A percentile compares a stretch with the other conserved stretches of the same genome.
These are phyloP conservation scores for Prillingera fragicola DNA, from an alignment of 1,284 basidiomycete genomes.

Conservation along the genomic window DNA sequence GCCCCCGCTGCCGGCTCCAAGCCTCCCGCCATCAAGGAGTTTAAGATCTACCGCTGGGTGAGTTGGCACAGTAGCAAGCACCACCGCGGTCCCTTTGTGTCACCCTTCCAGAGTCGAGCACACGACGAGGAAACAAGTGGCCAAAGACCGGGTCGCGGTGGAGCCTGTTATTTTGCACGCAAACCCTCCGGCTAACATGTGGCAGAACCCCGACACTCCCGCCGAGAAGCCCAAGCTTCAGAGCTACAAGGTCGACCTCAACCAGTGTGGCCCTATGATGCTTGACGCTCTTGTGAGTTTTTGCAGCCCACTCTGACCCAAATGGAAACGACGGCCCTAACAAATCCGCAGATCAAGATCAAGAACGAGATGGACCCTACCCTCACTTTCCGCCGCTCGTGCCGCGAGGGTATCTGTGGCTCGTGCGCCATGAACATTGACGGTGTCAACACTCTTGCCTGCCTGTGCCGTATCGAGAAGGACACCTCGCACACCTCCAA, in stretches of 20 bases:
- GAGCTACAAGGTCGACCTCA: conserved; percentile 87
- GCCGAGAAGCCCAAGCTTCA: conserved; percentile 86
- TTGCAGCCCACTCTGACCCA: not conserved
- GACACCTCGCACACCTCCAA: conserved; percentile 67
- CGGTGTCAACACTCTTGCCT: conserved; percentile 95
- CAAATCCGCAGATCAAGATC: conserved; percentile 76
- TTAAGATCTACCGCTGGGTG: conserved; percentile 96
- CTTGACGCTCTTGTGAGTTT: conserved; percentile 51
- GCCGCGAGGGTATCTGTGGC: conserved; percentile 96
- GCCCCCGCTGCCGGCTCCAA: conserved; percentile 33
- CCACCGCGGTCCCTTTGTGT: not conserved
- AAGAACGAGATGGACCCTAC: conserved; percentile 98
- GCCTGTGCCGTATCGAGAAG: conserved; percentile 90
- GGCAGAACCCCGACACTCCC: conserved; percentile 89
- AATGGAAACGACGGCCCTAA: not conserved
- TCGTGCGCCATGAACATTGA: conserved; percentile 99
- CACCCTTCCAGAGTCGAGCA: no score
- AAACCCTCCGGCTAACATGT: not conserved
- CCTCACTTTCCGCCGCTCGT: conserved; percentile 91
- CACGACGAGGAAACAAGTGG: no score
- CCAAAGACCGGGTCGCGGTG: no score
- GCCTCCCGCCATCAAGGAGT: conserved; percentile 63
- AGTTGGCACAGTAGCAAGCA: conserved; percentile 29
- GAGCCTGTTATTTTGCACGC: no score
- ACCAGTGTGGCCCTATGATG: conserved; percentile 94